Evolutionary conservation across 2,329 filamentous ascomycete species (phyloP), one percentile per base, ranked within the genome.

Genomic region (Magnaporthiopsis rhizophila): DNA sequence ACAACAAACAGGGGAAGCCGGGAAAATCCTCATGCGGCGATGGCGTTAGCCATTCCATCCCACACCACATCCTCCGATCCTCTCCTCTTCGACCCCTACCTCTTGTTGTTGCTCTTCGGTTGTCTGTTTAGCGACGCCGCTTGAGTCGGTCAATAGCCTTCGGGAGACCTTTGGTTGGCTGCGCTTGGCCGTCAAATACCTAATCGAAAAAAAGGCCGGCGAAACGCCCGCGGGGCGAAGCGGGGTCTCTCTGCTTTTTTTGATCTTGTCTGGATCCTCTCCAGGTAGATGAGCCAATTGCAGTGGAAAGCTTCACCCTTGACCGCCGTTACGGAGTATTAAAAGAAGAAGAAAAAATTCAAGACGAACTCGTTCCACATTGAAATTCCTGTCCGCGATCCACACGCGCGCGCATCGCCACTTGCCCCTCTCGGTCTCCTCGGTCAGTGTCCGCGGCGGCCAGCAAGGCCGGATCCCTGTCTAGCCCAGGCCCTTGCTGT

Each of bases 211-310:
- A 58, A 58, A 30, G 30, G 30, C n/a, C 57, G n/a, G 30, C 57
- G 57, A 58, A 58, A 58, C 57, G 57, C 57, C 57, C 30, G 26
- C 57, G n/a, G 26, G 57, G 45, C 45, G 18, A 53, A 53, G 45
- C 45, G 45, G 45, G 45, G 45, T 6, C 26, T 30, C 12, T 58
- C 28, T 24, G 9, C n/a, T 58, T 58, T 58, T 30, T 30, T 30
- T 30, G 3, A 5, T 30, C 6, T 30, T 30, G n/a, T 58, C 56
- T 9, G n/a, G 56, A 9, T 50, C 38, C 38, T 50, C 38, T 50
- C 38, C 38, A 50, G 38, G 38, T 50, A 15, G 38, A 30, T 15
- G 15, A 8, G 38, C 38, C 38, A 50, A 50, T 50, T 21, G 38
- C 18, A 24, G 45, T 21, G 8, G 7, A 53, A 53, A 11, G 45